Evolutionary conservation across 2,329 filamentous ascomycete species (phyloP).

Genomic region (Fusarium vanettenii): DNA sequence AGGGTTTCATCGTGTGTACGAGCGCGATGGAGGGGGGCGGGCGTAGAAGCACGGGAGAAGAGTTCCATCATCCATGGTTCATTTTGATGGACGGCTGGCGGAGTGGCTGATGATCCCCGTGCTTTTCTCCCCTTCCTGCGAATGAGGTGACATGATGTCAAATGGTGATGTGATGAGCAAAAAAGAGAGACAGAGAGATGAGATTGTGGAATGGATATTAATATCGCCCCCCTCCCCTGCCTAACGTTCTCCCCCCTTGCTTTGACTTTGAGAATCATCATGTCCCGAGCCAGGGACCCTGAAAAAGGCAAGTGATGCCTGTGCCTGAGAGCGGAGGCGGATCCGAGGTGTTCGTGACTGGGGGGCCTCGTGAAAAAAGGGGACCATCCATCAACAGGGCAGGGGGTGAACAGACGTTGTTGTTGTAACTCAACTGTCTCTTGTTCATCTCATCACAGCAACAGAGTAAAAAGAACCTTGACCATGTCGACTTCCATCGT

Average conservation of each 20-base stretch:
- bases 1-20: background rate
- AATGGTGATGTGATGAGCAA: constrained; percentile 14
- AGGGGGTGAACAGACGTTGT: background rate
- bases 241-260: background rate
- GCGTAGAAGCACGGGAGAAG: constrained; percentile 16
- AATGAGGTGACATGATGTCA: constrained; percentile 25
- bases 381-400: background rate
- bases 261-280: background rate
- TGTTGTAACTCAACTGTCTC: background rate
- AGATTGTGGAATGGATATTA: constrained; percentile 31
- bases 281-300: constrained; percentile 18
- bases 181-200: constrained; percentile 19
- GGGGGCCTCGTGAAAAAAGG: constrained; percentile 24
- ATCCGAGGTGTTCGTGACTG: constrained; percentile 41
- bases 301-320: background rate
- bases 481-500: background rate
- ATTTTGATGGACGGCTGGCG: background rate
- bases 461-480: background rate
- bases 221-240: background rate
- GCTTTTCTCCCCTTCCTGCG: background rate
- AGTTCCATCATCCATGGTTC: constrained; percentile 10
- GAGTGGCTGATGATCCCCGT: constrained; percentile 6
- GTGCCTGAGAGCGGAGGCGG: constrained; percentile 26
- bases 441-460: constrained; percentile 11
- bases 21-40: constrained; percentile 6